These are phyloP conservation scores for Russula virescens DNA, from an alignment of 768 basidiomycete genomes.

Conservation along the genomic window DNA sequence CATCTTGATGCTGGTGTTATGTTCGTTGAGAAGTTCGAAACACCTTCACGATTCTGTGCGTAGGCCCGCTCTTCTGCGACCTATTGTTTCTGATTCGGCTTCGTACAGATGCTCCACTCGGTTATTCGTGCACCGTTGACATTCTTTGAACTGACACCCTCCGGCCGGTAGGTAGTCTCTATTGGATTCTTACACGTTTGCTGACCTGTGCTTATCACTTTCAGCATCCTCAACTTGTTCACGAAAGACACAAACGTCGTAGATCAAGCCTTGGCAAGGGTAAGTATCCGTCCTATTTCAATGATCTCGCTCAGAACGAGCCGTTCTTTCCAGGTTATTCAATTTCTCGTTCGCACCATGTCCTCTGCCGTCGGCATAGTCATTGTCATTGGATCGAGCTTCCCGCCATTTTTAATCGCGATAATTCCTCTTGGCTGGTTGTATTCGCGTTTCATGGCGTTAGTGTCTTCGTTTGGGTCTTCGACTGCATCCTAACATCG, in stretches of 20 bases:
- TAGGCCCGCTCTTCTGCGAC: conserved; percentile 11
- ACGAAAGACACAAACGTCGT: conserved; percentile 84
- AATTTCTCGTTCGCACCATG: conserved; percentile 60
- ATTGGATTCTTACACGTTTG: neutral
- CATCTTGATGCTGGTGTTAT: conserved; percentile 70
- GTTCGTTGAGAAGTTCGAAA: conserved; percentile 66
- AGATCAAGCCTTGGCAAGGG: conserved; percentile 75
- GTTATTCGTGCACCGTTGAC: conserved; percentile 78
- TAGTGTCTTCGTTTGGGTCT: conserved; percentile 26
- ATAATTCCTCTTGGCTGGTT: conserved; percentile 73
- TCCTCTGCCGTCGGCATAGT: conserved; percentile 54
- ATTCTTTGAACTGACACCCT: conserved; percentile 89
- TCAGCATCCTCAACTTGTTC: conserved; percentile 83
- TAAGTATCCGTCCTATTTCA: conserved; percentile 22
- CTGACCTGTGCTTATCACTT: neutral
- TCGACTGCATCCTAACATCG: neutral
- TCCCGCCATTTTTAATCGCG: conserved; percentile 76
- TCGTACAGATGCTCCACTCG: conserved; percentile 64
- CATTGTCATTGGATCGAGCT: conserved; percentile 71
- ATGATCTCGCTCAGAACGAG: conserved; percentile 2
- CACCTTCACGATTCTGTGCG: conserved; percentile 71
- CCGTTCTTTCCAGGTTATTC: conserved; percentile 44
- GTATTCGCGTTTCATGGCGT: conserved; percentile 79
- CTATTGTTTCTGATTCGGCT: conserved; percentile 4
- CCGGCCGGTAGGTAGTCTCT: conserved; percentile 52